Base-by-base conservation (phyloP, 768 basidiomycete species). In the Kondoa subrosea region DNA sequence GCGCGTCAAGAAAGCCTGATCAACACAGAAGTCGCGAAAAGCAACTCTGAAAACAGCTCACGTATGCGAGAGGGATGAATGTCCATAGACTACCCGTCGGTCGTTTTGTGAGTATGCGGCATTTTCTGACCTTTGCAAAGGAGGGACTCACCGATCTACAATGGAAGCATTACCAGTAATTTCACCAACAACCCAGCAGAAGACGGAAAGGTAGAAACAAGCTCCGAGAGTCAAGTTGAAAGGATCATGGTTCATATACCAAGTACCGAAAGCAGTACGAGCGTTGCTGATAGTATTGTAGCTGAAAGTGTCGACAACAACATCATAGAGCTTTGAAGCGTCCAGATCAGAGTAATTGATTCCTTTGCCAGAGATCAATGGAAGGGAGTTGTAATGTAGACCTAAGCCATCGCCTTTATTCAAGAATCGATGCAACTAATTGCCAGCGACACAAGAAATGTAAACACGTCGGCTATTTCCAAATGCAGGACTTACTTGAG, bases 1-100 rank as follows among this genome's bases (percentile, higher is more conserved):
- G 40, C 40, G 40, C 40, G 40, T 21, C 12, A 50, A 50, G 8
- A 21, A 50, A 21, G 12, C 40, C 40, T 50, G 8, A 21, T 50
- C n/a, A n/a, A 50, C 40, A 8, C 21, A 50, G 40, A 8, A 8
- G 40, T 50, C 40, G 40, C 21, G 40, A 50, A n/a, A n/a, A n/a
- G n/a, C n/a, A n/a, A n/a, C n/a, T n/a, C n/a, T n/a, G n/a, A n/a
- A n/a, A n/a, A n/a, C n/a, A n/a, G n/a, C n/a, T n/a, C n/a, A n/a
- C n/a, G n/a, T n/a, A n/a, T 25, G 92, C 80, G 4, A 86, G 81
- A 0, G 92, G 91, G 27, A 78, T 75, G 76, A 91, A 84, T 0
- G 87, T 81, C 83, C 83, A 83, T 16, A 90, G 74, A 31, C 88
- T 83, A 78, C 96, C 61, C 15, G 33, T 33, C 16, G n/a, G 29